phyloP scores from a whole-genome alignment of 345 rosid species.

The Eucalyptus sp. region DNA sequence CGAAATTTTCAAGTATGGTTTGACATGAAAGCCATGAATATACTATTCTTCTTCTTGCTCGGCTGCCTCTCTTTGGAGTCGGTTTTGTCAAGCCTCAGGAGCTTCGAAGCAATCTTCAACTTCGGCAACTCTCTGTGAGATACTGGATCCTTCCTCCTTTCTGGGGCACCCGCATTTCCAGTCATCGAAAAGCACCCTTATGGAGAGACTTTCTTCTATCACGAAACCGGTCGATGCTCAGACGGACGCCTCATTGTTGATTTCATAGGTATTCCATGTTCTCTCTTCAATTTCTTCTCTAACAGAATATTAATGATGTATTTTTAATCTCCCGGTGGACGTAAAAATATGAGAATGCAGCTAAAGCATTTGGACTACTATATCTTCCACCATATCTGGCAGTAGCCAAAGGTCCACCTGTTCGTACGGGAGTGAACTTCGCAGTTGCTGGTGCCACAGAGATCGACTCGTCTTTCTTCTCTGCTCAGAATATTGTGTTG shows the following conservation, averaged over 20 bases:
- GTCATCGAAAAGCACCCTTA: conserved; percentile 15
- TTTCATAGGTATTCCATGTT: conserved; percentile 17
- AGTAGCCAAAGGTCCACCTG: background rate
- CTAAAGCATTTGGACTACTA: background rate
- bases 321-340: conserved; percentile 14
- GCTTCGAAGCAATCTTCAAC: conserved; percentile 51
- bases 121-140: conserved; percentile 76
- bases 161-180: background rate
- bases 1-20: background rate
- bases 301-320: conserved; percentile 25
- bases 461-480: conserved; percentile 13
- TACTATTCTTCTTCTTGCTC: background rate
- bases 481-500: conserved; percentile 12
- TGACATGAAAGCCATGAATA: background rate
- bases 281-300: background rate
- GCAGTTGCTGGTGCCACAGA: conserved; percentile 58
- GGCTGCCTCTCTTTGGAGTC: background rate
- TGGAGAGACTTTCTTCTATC: conserved; percentile 40
- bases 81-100: background rate
- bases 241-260: background rate
- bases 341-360: background rate
- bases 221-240: conserved; percentile 13
- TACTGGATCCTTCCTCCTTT: conserved; percentile 43
- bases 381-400: background rate
- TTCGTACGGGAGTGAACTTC: conserved; percentile 26